Evolutionary conservation across 495 filamentous ascomycete species (phyloP), one percentile per base, ranked within the genome.

Genomic region (Niebla homalea): DNA sequence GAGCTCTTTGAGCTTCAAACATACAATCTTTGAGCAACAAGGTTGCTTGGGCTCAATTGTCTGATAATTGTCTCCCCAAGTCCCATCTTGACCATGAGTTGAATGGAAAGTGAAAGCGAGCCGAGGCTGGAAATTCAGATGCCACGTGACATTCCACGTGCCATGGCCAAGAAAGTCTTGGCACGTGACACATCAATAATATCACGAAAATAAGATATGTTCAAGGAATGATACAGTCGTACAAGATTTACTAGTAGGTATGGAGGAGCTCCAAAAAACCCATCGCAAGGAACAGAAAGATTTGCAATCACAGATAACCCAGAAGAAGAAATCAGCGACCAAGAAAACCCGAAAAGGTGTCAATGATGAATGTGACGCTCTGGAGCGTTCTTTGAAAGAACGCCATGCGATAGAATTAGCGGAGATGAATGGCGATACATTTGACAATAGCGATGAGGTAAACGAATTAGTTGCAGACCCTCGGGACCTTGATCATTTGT

Each of bases 301-400:
- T 37, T 74, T 98, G 19, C 84, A 89, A 67, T 70, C 76, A 35
- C 78, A 81, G 21, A 81, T 92, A 54, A 95, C 86, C 6, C 88
- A 86, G 68, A 95, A 94, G 70, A 96, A 94, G 71, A 96, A 94
- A 69, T 76, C 80, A 48, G 89, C 92, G 22, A 92, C 84, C 36
- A 98, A 96, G 69, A 97, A 95, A 75, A 96, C 88, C 15, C 79
- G 92, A 26, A 93, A 88, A 65, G 83, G 82, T 37, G 74, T 97
- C 56, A 89, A 85, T 58, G 80, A 87, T 54, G 85, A 93, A 67
- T 92, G 87, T 64, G 81, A 80, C 25, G 68, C 74, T 49, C 72
- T 90, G 49, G 85, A 90, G 64, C 63, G 69, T 18, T 71, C 83
- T 29, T 64, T 89, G n/a, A 76, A 74, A 43, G 79, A 83, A 49